Evolutionary conservation across 2,329 filamentous ascomycete genomes (phyloP).

Genomic region (Zalaria sp.): DNA sequence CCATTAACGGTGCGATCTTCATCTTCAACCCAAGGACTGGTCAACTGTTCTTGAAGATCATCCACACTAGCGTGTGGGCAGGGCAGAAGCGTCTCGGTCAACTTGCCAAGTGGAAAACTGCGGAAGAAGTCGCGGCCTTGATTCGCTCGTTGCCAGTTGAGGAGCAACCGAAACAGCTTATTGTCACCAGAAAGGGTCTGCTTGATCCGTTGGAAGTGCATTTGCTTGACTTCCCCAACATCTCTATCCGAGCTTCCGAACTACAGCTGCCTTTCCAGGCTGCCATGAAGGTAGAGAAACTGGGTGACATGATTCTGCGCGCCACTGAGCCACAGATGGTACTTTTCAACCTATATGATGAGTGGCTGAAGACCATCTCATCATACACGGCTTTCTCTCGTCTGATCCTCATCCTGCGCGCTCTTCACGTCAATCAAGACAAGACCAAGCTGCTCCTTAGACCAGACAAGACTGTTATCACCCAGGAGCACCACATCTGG

Average conservation of each 20-base stretch:
- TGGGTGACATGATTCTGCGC: slow-evolving; percentile 96
- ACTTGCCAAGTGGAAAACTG: slow-evolving; percentile 98
- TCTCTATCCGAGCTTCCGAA: slow-evolving; percentile 94
- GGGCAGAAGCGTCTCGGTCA: slow-evolving; percentile 98
- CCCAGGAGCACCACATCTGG: slow-evolving; percentile 98
- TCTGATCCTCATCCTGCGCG: slow-evolving; percentile 81
- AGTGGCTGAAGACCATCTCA: slow-evolving; percentile 97
- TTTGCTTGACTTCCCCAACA: slow-evolving; percentile 95
- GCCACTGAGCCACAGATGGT: slow-evolving; percentile 99
- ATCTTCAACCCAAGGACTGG: slow-evolving; percentile 99
- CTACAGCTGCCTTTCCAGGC: slow-evolving; percentile 96
- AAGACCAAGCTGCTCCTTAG: slow-evolving; percentile 93
- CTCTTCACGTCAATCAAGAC: slow-evolving; percentile 92
- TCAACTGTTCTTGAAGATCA: slow-evolving; percentile 96
- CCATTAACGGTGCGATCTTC: slow-evolving; percentile 98
- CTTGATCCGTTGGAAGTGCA: slow-evolving; percentile 95
- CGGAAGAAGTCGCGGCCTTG: slow-evolving; percentile 95
- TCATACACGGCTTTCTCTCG: slow-evolving; percentile 98
- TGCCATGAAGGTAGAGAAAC: slow-evolving; percentile 98
- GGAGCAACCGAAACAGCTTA: slow-evolving; percentile 97
- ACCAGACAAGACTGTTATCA: slow-evolving; percentile 96
- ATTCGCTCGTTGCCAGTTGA: slow-evolving; percentile 92
- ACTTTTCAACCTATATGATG: slow-evolving; percentile 95
- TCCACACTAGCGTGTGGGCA: slow-evolving; percentile 98
- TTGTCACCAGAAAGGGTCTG: slow-evolving; percentile 93